Conservation (phyloP, 2,329 filamentous ascomycete species). For the Alternaria sp. region DNA sequence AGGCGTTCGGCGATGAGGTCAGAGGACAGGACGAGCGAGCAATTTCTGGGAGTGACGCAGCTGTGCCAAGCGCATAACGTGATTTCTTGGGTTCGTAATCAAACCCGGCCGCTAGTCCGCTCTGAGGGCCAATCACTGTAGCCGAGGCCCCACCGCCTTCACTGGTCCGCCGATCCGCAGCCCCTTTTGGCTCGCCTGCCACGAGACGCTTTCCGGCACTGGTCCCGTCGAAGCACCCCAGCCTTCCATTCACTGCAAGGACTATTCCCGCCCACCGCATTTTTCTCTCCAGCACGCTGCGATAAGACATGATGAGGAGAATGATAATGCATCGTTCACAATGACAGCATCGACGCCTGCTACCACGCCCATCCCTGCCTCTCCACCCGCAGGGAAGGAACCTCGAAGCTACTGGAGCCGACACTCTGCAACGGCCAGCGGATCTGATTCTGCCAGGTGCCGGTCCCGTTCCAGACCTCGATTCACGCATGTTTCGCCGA, state of each 20-base stretch:
- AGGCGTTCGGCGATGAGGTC: slow-evolving; percentile 46
- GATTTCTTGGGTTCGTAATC: slow-evolving; percentile 30
- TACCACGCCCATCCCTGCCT: not conserved
- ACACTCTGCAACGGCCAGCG: slow-evolving; percentile 1
- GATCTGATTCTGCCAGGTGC: slow-evolving; percentile 16
- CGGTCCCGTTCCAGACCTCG: slow-evolving; percentile 16
- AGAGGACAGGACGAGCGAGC: slow-evolving; percentile 41
- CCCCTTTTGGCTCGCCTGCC: slow-evolving; percentile 30
- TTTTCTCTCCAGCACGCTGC: not conserved
- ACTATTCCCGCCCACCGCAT: not conserved
- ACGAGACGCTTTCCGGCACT: slow-evolving; percentile 17
- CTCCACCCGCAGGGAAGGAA: not conserved
- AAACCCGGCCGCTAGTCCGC: not conserved
- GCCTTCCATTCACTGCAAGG: not conserved
- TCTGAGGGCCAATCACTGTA: slow-evolving; percentile 15
- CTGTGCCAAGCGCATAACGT: slow-evolving; percentile 39
- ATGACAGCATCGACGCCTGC: not conserved
- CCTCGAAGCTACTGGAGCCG: slow-evolving; percentile 3
- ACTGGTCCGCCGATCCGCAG: slow-evolving; percentile 19
- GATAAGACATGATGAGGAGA: not conserved
- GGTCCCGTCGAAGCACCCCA: not conserved
- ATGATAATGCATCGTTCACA: not conserved
- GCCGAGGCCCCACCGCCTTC: slow-evolving; percentile 13
- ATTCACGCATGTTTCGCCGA: slow-evolving; percentile 20
- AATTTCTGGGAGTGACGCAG: slow-evolving; percentile 43